Base-by-base conservation (phyloP, 768 basidiomycete genomes). In the Mycena pura region DNA sequence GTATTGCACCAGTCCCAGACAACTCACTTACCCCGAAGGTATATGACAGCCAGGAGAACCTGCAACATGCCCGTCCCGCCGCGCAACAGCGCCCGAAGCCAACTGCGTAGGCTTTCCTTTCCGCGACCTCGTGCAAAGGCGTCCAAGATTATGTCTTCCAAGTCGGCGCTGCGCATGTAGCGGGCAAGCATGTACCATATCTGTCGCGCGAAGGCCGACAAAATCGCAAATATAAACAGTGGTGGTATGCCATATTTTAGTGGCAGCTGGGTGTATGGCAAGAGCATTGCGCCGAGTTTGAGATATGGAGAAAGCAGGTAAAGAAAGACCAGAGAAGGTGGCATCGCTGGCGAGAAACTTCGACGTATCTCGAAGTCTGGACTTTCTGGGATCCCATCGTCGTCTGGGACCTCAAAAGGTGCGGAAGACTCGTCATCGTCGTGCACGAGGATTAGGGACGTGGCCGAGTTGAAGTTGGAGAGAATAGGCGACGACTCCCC, bases 121-220 rank as follows among this genome's bases (percentile, higher is more conserved):
- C 82, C 82, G 66, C 77, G 76, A 25, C 82, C 82, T 54, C 81
- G 79, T 17, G 86, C 84, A 69, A 91, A 84, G 1, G 84, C 78
- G 63, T 89, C 83, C 17, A 87, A 67, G 49, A 91, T 69, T 39
- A 92, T 77, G 61, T 91, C 90, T 70, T 90, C 86, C 34, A 87
- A 71, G 61, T 89, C 85, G 29, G 82, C 79, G 71, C 84, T 83
- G 66, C 85, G 84, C 43, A 90, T 77, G 72, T 92, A 90, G 29
- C 87, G 81, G 43, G 87, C 85, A n/a, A 92, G 82, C 79, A 91
- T 83, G 74, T 90, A 91, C 86, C 88, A 90, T 47, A 92, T 75
- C 65, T 90, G 89, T 49, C 88, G 77, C 36, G 86, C 80, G 62
- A 89, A 84, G 29, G 81, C 82, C 7, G 90, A 82, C 14, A 89